Percentiles rank a stretch among this genome's conserved stretches.
These are phyloP conservation scores for Cichorium intybus DNA, from an alignment of 140 eudicot species.

Conservation along the genomic window DNA sequence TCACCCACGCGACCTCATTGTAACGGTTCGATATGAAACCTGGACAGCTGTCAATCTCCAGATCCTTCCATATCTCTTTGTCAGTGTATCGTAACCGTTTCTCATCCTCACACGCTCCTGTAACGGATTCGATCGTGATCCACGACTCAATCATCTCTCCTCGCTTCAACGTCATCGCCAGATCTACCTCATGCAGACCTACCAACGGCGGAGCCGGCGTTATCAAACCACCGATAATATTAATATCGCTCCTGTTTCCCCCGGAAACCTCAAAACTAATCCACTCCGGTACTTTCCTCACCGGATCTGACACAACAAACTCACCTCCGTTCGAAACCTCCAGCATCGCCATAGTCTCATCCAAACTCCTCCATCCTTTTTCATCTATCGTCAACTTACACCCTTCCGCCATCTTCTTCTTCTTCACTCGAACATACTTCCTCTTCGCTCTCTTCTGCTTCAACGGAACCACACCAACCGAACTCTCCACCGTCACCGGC, in stretches of 20 bases:
- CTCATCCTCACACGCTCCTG: slow-evolving; percentile 27
- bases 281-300: slow-evolving; percentile 16
- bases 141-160: slow-evolving; percentile 40
- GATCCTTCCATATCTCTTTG: slow-evolving; percentile 40
- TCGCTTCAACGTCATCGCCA: slow-evolving; percentile 16
- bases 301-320: slow-evolving; percentile 14
- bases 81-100: slow-evolving; percentile 43
- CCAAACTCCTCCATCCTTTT: slow-evolving; percentile 12
- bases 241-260: background rate
- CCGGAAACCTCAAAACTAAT: slow-evolving; percentile 21
- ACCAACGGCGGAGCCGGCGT: background rate
- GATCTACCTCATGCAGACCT: slow-evolving; percentile 40
- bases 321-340: background rate
- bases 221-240: slow-evolving; percentile 1
- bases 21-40: slow-evolving; percentile 52
- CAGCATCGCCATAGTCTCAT: slow-evolving; percentile 15
- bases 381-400: slow-evolving; percentile 9
- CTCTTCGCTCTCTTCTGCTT: slow-evolving; percentile 45
- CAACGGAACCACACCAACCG: slow-evolving; percentile 22
- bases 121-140: slow-evolving; percentile 54
- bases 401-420: slow-evolving; percentile 20
- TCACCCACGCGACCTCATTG: slow-evolving; percentile 61
- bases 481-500: slow-evolving; percentile 36
- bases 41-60: slow-evolving; percentile 74
- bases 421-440: slow-evolving; percentile 62